Evolutionary conservation across 352 stramenopile species (phyloP), one percentile per base, ranked within the genome.

Genomic region (Pythium volutum): DNA sequence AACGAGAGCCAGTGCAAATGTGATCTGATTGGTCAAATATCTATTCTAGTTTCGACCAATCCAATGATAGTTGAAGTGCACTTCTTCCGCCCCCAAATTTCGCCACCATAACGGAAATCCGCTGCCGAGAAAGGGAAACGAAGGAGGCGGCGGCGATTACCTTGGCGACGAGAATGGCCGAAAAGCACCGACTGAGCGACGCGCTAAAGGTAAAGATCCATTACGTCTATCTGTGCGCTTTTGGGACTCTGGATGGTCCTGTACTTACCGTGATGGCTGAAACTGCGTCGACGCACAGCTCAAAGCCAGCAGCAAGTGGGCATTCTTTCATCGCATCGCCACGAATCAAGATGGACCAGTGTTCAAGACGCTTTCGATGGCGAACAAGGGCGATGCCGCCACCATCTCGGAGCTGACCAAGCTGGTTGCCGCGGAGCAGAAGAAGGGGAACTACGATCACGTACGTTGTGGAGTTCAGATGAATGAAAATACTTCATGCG

Each of bases 361-460:
- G 0, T 29, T 62, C 20, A 34, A 48, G 5, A n/a, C 25, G 5
- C 15, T 63, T 16, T 55, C 46, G 3, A 60, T 63, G 38, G 55
- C 42, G 18, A 54, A 55, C 31, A 49, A 63, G 20, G 25, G 4
- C 12, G 64, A 71, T 27, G 48, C 39, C 5, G 42, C 55, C 20
- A 50, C n/a, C 20, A 29, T 71, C 5, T 9, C 18, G 4, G 34
- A 62, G 27, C 26, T 74, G 15, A 31, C 59, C 47, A 66, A 66
- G 31, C 42, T 73, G 16, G 22, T 74, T 16, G 22, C 54, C 15
- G 38, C 14, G 9, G 62, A 71, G 49, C 50, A 56, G 16, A 69
- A 66, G 46, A 74, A 71, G 27, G 14, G 3, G 27, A 56, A 67
- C 14, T 55, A 59, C 20, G 43, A 63, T 6, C 66, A 74, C 55